phyloP scores from a whole-genome alignment of 257 asterid genomes.

The Solanum arcanum region DNA sequence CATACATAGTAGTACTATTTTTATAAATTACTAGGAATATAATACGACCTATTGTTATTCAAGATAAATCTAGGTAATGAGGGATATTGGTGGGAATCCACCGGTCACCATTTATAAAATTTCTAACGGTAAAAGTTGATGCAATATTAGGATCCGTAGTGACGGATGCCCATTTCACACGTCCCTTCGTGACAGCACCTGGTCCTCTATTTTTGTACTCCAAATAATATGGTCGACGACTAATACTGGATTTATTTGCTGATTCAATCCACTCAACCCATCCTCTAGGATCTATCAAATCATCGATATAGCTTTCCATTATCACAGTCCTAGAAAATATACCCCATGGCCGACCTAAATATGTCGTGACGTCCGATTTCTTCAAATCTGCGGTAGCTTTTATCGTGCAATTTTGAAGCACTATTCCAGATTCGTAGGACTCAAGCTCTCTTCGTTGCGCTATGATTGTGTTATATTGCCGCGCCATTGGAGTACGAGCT shows the following conservation, averaged over 20 bases:
- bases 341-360: constrained; percentile 10
- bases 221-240: not conserved
- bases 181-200: not conserved
- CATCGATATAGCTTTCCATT: not conserved
- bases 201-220: not conserved
- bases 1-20: too few relatives aligned
- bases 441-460: too few relatives aligned
- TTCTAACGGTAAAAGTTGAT: not conserved
- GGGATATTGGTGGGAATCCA: too few relatives aligned
- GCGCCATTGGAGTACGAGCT: too few relatives aligned
- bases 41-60: too few relatives aligned
- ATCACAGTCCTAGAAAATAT: not conserved
- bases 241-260: not conserved
- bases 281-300: not conserved
- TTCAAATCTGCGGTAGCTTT: not conserved
- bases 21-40: too few relatives aligned
- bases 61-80: too few relatives aligned
- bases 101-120: too few relatives aligned
- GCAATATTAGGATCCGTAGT: not conserved
- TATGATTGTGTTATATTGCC: too few relatives aligned
- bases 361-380: not conserved
- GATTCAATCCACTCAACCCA: not conserved
- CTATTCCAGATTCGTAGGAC: not conserved
- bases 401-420: not conserved
- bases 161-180: not conserved